phyloP scores from a whole-genome alignment of 1,139 yeast species.

The Zygotorulaspora mrakii region DNA sequence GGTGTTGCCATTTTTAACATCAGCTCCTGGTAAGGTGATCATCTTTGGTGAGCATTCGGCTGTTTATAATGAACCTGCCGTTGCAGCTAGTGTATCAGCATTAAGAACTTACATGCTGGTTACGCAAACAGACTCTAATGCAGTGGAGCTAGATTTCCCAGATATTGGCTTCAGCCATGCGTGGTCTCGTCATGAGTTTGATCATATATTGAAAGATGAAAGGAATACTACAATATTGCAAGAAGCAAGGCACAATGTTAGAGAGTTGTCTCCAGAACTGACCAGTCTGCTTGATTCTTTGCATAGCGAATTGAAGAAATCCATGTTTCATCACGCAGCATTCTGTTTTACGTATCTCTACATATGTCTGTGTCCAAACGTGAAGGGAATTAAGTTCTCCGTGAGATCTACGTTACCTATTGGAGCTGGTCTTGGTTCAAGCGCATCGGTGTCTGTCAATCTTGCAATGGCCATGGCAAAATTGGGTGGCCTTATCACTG shows the following conservation, averaged over 20 bases:
- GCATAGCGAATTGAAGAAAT: conserved; percentile 46
- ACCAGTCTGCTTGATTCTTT: conserved; percentile 16
- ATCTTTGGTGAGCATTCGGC: conserved; percentile 97
- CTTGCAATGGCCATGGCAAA: conserved; percentile 69
- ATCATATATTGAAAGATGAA: conserved; percentile 9
- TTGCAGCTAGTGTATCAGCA: conserved; percentile 35
- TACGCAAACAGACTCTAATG: conserved; percentile 38
- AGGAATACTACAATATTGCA: conserved; percentile 6
- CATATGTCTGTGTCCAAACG: conserved; percentile 50
- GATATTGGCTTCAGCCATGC: conserved; percentile 64
- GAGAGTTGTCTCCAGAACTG: conserved; percentile 54
- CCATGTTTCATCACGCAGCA: conserved; percentile 76
- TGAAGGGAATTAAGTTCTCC: conserved; percentile 55
- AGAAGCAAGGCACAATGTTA: conserved; percentile 18
- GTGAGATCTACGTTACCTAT: conserved; percentile 85
- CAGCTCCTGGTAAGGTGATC: conserved; percentile 97
- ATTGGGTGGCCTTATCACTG: conserved; percentile 53
- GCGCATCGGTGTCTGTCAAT: conserved; percentile 88
- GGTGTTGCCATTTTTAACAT: conserved; percentile 58
- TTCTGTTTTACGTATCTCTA: conserved; percentile 79
- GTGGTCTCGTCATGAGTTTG: conserved; percentile 45
- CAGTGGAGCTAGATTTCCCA: conserved; percentile 69
- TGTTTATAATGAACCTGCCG: conserved; percentile 68
- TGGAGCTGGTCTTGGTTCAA: conserved; percentile 96
- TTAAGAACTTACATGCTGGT: conserved; percentile 71